phyloP scores from a whole-genome alignment of 2,329 filamentous ascomycete genomes.

The Bertia moriformis region DNA sequence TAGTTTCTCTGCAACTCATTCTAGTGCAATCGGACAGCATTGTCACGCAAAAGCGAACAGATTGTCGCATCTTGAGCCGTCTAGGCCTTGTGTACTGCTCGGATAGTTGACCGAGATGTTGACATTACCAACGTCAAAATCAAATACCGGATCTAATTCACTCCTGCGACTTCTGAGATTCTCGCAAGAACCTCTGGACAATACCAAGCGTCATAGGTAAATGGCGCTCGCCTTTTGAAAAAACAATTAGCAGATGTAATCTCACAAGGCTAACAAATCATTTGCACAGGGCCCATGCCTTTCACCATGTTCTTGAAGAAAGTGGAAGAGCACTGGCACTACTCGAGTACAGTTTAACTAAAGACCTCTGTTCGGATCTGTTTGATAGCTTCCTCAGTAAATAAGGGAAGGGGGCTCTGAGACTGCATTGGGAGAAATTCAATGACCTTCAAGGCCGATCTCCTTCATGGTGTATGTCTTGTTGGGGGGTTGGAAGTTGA shows the following conservation, averaged over 20 bases:
- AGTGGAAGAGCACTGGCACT: constrained; percentile 25
- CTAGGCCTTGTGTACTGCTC: no score
- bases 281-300: constrained; percentile 17
- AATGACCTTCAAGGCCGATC: constrained; percentile 31
- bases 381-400: constrained; percentile 34
- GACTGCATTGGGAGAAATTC: constrained; percentile 38
- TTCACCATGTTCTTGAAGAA: constrained; percentile 33
- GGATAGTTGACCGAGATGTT: constrained; percentile 28
- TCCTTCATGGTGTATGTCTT: constrained; percentile 36
- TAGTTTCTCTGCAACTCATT: constrained; percentile 39
- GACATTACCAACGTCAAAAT: constrained; percentile 39
- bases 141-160: constrained; percentile 37
- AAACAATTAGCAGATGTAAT: no score
- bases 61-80: no score
- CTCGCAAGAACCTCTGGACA: constrained; percentile 22
- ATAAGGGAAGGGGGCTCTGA: constrained; percentile 41
- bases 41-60: no score
- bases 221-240: constrained; percentile 34
- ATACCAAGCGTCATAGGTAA: constrained; percentile 27
- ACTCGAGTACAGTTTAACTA: constrained; percentile 29
- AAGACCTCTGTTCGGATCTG: constrained; percentile 40
- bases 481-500: constrained; percentile 26
- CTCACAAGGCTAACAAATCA: no score
- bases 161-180: constrained; percentile 34
- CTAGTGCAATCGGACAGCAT: constrained; percentile 53